Evolutionary conservation across 768 basidiomycete species (phyloP).

Genomic region (Termitomyces sp.): DNA sequence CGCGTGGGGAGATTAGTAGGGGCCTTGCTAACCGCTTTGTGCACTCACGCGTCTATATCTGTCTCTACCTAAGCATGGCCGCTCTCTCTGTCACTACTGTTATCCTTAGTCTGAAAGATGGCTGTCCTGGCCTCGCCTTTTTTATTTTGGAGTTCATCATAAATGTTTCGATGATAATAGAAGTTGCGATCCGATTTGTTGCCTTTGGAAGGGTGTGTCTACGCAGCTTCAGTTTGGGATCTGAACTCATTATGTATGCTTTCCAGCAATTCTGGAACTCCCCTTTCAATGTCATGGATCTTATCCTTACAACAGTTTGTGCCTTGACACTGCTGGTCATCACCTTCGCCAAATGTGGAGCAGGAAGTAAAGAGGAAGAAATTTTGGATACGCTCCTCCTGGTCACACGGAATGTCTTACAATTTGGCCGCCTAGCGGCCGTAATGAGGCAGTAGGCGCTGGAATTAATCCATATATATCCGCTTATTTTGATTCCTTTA

Average conservation of each 20-base stretch:
- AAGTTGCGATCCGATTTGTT: constrained; percentile 87
- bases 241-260: neutral
- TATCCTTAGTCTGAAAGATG: constrained; percentile 73
- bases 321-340: constrained; percentile 85
- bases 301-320: constrained; percentile 86
- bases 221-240: neutral
- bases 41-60: constrained; percentile 81
- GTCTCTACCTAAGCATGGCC: constrained; percentile 87
- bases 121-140: constrained; percentile 84
- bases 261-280: constrained; percentile 93
- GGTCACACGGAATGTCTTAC: constrained; percentile 87
- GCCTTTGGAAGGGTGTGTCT: constrained; percentile 85
- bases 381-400: constrained; percentile 89
- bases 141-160: constrained; percentile 87
- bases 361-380: constrained; percentile 88
- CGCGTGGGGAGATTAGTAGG: constrained; percentile 74
- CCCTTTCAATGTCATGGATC: constrained; percentile 86
- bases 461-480: constrained; percentile 3
- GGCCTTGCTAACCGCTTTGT: constrained; percentile 90
- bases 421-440: constrained; percentile 86
- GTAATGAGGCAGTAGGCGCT: constrained; percentile 86
- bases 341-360: constrained; percentile 79
- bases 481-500: constrained; percentile 20
- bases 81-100: constrained; percentile 83
- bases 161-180: constrained; percentile 88